phyloP scores from a whole-genome alignment of 305 asterid species.

The Lippia alba region DNA sequence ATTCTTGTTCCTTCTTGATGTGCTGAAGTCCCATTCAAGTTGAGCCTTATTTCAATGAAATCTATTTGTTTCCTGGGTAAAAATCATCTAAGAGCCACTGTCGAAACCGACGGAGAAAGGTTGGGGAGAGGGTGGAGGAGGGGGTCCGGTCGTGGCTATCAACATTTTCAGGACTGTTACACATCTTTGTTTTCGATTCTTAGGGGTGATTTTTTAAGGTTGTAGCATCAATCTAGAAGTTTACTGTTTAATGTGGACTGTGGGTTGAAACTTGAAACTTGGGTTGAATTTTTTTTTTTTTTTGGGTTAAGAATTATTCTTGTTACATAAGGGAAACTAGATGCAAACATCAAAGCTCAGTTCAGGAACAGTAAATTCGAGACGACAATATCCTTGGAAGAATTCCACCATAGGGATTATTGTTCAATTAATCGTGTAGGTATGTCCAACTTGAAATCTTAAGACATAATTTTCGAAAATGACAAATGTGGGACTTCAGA shows the following conservation, averaged over 20 bases:
- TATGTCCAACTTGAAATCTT: too few relatives aligned
- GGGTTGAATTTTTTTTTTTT: not conserved
- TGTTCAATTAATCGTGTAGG: too few relatives aligned
- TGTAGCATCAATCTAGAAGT: not conserved
- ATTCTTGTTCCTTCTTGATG: conserved; percentile 42
- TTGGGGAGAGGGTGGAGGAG: not conserved
- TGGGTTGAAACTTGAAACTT: not conserved
- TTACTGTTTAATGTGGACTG: not conserved
- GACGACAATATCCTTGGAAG: not conserved
- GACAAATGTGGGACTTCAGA: too few relatives aligned
- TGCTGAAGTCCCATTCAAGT: conserved; percentile 43
- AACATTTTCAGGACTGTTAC: conserved; percentile 18
- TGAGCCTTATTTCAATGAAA: conserved; percentile 48
- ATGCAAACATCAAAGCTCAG: conserved; percentile 2
- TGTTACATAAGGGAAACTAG: too few relatives aligned
- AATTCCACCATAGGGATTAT: not conserved
- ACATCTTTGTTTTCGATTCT: not conserved
- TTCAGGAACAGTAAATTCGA: not conserved
- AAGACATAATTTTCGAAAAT: too few relatives aligned
- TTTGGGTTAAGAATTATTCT: too few relatives aligned
- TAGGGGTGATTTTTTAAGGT: not conserved
- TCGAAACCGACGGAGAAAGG: not conserved
- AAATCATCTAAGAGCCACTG: conserved; percentile 27
- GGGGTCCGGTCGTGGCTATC: conserved; percentile 14
- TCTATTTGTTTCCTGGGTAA: conserved; percentile 56